These are phyloP conservation scores for Conidiobolus incongruus DNA, from an alignment of 371 early-diverging fungal species.

Conservation along the genomic window DNA sequence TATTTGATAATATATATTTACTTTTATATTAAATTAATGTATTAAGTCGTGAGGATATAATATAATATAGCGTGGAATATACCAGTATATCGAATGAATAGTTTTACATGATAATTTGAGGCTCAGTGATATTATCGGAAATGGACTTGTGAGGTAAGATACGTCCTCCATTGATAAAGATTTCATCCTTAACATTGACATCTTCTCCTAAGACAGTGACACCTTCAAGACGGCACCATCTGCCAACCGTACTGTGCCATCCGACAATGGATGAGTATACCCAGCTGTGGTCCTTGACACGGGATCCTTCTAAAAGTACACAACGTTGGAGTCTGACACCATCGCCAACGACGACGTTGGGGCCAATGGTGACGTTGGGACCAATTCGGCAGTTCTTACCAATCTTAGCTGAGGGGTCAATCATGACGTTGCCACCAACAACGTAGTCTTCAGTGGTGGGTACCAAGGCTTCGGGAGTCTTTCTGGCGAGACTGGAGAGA, in stretches of 20 bases:
- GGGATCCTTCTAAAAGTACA: slow-evolving; percentile 70
- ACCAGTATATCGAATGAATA: neutral
- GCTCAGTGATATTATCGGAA: slow-evolving; percentile 66
- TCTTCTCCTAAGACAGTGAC: slow-evolving; percentile 87
- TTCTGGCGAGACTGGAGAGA: slow-evolving; percentile 55
- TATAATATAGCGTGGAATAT: neutral
- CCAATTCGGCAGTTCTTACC: slow-evolving; percentile 89
- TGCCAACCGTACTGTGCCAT: slow-evolving; percentile 85
- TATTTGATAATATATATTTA: neutral
- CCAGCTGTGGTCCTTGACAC: slow-evolving; percentile 77
- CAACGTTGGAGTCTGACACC: slow-evolving; percentile 83
- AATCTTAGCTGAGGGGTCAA: slow-evolving; percentile 78
- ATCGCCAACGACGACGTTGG: slow-evolving; percentile 80
- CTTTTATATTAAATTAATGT: neutral
- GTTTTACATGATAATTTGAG: slow-evolving; percentile 79
- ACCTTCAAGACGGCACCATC: slow-evolving; percentile 85
- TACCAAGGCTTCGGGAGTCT: slow-evolving; percentile 33
- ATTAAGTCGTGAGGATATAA: neutral
- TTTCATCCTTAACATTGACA: slow-evolving; percentile 74
- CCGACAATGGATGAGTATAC: slow-evolving; percentile 86
- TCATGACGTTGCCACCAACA: slow-evolving; percentile 61
- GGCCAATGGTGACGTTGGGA: slow-evolving; percentile 85
- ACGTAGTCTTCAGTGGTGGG: slow-evolving; percentile 22
- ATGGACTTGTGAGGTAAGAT: slow-evolving; percentile 88
- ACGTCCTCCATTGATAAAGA: slow-evolving; percentile 83